Percentiles rank a stretch among this genome's conserved stretches.
phyloP scores from a whole-genome alignment of 1,284 basidiomycete genomes.

The Malassezia furfur region DNA sequence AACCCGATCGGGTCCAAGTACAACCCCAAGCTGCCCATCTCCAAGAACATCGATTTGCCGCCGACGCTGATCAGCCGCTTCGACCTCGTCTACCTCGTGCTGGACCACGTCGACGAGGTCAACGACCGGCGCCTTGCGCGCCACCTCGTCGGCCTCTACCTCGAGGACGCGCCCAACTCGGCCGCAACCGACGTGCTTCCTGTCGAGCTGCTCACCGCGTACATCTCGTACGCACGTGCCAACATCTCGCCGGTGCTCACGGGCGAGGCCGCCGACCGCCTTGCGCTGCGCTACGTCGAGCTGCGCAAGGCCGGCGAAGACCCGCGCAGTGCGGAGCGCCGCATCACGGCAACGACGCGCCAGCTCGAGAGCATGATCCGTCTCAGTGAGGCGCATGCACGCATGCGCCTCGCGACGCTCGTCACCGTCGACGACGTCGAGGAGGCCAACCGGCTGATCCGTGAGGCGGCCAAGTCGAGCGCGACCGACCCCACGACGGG shows the following conservation, averaged over 20 bases:
- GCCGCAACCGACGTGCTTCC: slow-evolving; percentile 68
- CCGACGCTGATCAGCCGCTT: slow-evolving; percentile 96
- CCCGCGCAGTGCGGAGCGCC: slow-evolving; percentile 67
- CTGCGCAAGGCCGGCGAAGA: slow-evolving; percentile 80
- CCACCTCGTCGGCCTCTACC: slow-evolving; percentile 83
- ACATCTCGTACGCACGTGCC: slow-evolving; percentile 86
- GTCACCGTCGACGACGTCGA: slow-evolving; percentile 79
- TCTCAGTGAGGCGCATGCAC: slow-evolving; percentile 88
- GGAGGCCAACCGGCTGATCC: slow-evolving; percentile 85
- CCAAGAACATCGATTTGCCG: slow-evolving; percentile 62
- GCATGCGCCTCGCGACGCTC: slow-evolving; percentile 77
- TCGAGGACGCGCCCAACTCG: slow-evolving; percentile 73
- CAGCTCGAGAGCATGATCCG: slow-evolving; percentile 97
- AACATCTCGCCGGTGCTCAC: slow-evolving; percentile 80
- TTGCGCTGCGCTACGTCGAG: slow-evolving; percentile 80
- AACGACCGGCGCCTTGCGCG: slow-evolving; percentile 82
- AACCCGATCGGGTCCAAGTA: slow-evolving; percentile 96
- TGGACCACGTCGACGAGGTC: slow-evolving; percentile 78
- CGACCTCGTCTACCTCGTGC: slow-evolving; percentile 90
- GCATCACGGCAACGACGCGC: slow-evolving; percentile 94
- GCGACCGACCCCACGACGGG: slow-evolving; percentile 76
- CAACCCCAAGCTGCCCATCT: slow-evolving; percentile 73
- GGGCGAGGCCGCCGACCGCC: slow-evolving; percentile 71
- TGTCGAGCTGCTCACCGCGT: slow-evolving; percentile 77
- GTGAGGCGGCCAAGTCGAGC: slow-evolving; percentile 78